Evolutionary conservation across 176 grass and related monocot genomes (phyloP), one percentile per base, ranked within the genome.

Genomic region (Oryza meyeriana): DNA sequence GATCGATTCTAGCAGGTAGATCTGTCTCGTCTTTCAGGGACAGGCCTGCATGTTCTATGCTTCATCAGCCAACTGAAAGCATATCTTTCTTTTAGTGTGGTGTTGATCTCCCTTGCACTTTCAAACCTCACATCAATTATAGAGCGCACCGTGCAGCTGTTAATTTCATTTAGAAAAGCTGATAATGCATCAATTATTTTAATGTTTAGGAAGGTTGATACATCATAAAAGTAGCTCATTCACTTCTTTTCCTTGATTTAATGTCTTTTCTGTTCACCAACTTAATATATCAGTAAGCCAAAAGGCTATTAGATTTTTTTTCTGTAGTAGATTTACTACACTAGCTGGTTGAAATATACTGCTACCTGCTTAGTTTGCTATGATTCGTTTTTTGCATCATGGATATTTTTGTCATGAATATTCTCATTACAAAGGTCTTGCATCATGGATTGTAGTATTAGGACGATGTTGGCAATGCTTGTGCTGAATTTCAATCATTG

Each of bases 21-120:
- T 27, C 12, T 82, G 83, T 48, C 79, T 31, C 73, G 16, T 20
- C 74, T 83, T 83, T 83, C 36, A 22, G 30, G 30, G 88, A 81
- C 85, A 87, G 4, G 6, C 6, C 38, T n/a, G 22, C 70, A 69
- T 10, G 48, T 69, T 62, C 71, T 38, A 3, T 16, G 26, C 29
- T 47, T 20, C 9, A 20, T 6, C 39, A n/a, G 1, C 2, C 55
- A 40, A 66, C 68, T 65, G 30, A 8, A 38, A 34, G 3, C 10
- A n/a, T 45, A 4, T 27, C n/a, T 66, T 66, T 34, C 26, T 47
- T 72, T 6, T 30, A 48, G 27, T 2, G 12, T 31, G 18, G 16
- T 18, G 16, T 18, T n/a, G 29, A 50, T 31, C 31, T 71, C 5
- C 39, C 69, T 10, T 28, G 13, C n/a, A 71, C 25, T 71, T 44